Evolutionary conservation across 768 basidiomycete genomes (phyloP).

Genomic region (Pulveroboletus sp.): DNA sequence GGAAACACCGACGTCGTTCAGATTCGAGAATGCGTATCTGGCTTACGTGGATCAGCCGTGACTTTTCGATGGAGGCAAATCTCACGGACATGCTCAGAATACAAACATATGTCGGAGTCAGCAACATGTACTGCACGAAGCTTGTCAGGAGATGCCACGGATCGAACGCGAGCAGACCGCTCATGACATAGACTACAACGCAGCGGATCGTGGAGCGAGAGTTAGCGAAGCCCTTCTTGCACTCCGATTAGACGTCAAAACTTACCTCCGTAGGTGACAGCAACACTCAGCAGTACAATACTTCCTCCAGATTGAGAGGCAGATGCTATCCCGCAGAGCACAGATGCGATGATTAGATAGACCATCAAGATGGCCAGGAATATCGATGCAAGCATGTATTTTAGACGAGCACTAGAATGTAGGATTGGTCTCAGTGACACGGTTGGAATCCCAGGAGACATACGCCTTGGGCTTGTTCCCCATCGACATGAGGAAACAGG

Average conservation of each 20-base stretch:
- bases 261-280: conserved; percentile 80
- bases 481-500: conserved; percentile 92
- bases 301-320: conserved; percentile 60
- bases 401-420: conserved; percentile 33
- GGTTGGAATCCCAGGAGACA: background rate
- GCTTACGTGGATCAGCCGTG: conserved; percentile 23
- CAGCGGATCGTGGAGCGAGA: background rate
- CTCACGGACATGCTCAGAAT: conserved; percentile 66
- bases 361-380: conserved; percentile 73
- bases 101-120: conserved; percentile 80
- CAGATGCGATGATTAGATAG: conserved; percentile 80
- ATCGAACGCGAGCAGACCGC: conserved; percentile 82
- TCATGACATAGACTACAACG: conserved; percentile 63
- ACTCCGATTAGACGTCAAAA: background rate
- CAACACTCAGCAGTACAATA: conserved; percentile 78
- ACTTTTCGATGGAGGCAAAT: background rate
- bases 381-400: conserved; percentile 78
- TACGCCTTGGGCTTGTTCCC: conserved; percentile 90
- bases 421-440: conserved; percentile 2
- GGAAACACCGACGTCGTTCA: conserved; percentile 61
- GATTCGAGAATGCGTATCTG: conserved; percentile 82
- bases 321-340: conserved; percentile 75
- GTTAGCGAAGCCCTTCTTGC: background rate
- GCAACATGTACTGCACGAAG: conserved; percentile 81
- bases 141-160: conserved; percentile 97